phyloP scores from a whole-genome alignment of 805 yeast genomes.

The Wickerhamiella musiphila region DNA sequence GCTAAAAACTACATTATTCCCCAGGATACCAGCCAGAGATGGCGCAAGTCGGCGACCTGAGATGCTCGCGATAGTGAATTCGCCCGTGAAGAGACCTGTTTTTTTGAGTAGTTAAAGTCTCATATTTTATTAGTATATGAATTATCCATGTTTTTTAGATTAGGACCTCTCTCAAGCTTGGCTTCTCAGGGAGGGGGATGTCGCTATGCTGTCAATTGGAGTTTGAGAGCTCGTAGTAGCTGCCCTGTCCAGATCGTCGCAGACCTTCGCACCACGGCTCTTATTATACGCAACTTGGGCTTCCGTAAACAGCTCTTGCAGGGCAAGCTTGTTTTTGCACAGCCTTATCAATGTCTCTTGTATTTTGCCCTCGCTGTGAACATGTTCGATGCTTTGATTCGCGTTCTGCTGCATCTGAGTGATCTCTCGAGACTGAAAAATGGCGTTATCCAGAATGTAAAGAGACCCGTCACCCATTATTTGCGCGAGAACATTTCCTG shows the following conservation, averaged over 20 bases:
- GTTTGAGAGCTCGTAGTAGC: background rate
- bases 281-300: slow-evolving; percentile 27
- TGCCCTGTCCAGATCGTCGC: background rate
- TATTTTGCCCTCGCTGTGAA: slow-evolving; percentile 22
- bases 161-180: too few relatives aligned
- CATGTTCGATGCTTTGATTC: slow-evolving; percentile 3
- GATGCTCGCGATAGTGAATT: too few relatives aligned
- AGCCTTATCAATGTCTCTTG: slow-evolving; percentile 50
- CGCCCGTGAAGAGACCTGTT: too few relatives aligned
- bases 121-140: too few relatives aligned
- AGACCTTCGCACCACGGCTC: background rate
- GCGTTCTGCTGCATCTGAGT: too few relatives aligned
- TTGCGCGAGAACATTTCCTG: slow-evolving; percentile 85
- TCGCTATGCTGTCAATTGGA: too few relatives aligned
- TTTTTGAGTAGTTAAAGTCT: too few relatives aligned
- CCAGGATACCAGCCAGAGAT: too few relatives aligned
- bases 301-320: slow-evolving; percentile 38
- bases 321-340: slow-evolving; percentile 34
- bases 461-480: slow-evolving; percentile 61
- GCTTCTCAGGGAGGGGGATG: too few relatives aligned
- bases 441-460: slow-evolving; percentile 73
- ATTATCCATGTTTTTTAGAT: too few relatives aligned
- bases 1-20: too few relatives aligned
- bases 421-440: slow-evolving; percentile 59
- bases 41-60: too few relatives aligned